These are phyloP conservation scores for Athelia psychrophila DNA, from an alignment of 1,284 basidiomycete genomes.

Conservation along the genomic window DNA sequence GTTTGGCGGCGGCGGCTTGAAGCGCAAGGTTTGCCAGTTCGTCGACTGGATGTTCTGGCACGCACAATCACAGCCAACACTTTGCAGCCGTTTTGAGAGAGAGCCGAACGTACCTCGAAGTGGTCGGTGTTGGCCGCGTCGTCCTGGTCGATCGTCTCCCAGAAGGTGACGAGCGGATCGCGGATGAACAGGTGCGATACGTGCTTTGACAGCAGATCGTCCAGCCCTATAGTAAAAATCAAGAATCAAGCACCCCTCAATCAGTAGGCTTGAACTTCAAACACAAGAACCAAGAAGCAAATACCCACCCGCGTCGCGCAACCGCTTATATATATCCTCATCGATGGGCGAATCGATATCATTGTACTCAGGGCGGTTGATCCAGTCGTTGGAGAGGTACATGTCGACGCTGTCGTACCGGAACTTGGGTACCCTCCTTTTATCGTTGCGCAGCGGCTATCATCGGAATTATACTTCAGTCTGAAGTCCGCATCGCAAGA, in stretches of 20 bases:
- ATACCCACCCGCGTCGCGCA: slow-evolving; percentile 51
- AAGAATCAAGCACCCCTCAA: too few relatives aligned
- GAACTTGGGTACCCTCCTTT: slow-evolving; percentile 89
- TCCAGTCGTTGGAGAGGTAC: slow-evolving; percentile 87
- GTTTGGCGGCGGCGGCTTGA: slow-evolving; percentile 95
- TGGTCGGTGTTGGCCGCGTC: slow-evolving; percentile 89
- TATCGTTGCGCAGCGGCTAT: slow-evolving; percentile 75
- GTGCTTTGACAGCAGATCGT: slow-evolving; percentile 87
- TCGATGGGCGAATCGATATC: slow-evolving; percentile 87
- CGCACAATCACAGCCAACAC: not conserved
- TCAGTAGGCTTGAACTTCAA: too few relatives aligned
- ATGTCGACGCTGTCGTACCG: slow-evolving; percentile 95
- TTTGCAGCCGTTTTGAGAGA: not conserved
- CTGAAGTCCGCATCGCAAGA: slow-evolving; percentile 3
- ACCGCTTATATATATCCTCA: slow-evolving; percentile 65
- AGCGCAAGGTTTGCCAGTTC: slow-evolving; percentile 98
- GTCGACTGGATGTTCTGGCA: slow-evolving; percentile 97
- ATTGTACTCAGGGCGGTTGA: slow-evolving; percentile 91
- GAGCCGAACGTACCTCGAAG: slow-evolving; percentile 69
- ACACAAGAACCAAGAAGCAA: too few relatives aligned
- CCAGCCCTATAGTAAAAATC: slow-evolving; percentile 81
- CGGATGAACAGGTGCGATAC: slow-evolving; percentile 97
- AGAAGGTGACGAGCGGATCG: slow-evolving; percentile 95
- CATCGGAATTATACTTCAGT: slow-evolving; percentile 2
- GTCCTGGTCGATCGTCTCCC: slow-evolving; percentile 92